Evolutionary conservation across 768 basidiomycete species (phyloP), one percentile per base, ranked within the genome.

Genomic region (Hygrophorus russula): DNA sequence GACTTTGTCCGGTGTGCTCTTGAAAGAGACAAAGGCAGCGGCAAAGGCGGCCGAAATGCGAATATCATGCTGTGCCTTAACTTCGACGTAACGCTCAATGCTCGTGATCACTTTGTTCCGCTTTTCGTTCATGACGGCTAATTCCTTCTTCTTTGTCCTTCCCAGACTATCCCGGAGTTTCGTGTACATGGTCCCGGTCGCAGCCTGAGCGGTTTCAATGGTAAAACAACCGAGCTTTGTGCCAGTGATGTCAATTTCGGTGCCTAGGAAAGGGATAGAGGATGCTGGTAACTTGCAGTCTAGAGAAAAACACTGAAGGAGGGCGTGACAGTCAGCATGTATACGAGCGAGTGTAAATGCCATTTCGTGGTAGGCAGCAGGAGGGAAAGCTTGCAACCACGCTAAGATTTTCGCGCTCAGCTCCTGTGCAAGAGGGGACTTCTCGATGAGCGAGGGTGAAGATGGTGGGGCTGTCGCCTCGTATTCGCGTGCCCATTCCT

Each of bases 351-450:
- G 78, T 15, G 81, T 72, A 51, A 80, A 76, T 2, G 80, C 74
- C 84, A 93, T 90, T 64, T 99, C 94, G 64, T 89, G 81, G 58
- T 96, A 96, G 0, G 84, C 81, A 1, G 76, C 60, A 2, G 90
- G 90, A 4, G 83, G 74, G 0, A 74, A 67, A 20, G 68, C 73
- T 62, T 91, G 90, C 30, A 98, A 73, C 68, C 80, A 82, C 9
- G 64, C 54, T 24, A 91, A 68, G 10, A 82, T 76, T 55, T 73
- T 80, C n/a, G 62, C 51, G 44, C 80, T 79, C 39, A 98, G 68
- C 13, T 82, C 75, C 48, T 71, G 66, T 2, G 80, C 84, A 42
- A 87, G 68, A 12, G 68, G 57, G 10, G 78, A 80, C 27, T 54
- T 56, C 39, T 82, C 73, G 15, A 76, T 67, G 37, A 86, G 67